Conservation (phyloP, 176 grass and related monocot genomes). For the Phyllostachys edulis region DNA sequence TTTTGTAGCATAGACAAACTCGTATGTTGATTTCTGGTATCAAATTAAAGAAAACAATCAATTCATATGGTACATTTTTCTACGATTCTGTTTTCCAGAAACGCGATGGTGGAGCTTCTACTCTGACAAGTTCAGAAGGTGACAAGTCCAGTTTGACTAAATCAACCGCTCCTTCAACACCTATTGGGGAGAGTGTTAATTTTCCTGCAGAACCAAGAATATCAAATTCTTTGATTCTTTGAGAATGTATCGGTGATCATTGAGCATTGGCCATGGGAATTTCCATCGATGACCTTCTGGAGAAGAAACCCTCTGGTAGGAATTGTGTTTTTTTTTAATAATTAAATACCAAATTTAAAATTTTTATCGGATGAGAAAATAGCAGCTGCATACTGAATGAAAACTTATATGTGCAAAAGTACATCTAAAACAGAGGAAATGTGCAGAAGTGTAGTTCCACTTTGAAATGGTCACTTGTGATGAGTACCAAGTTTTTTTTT, state of each 20-base stretch:
- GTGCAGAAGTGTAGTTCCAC: not conserved
- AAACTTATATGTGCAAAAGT: conserved; percentile 1
- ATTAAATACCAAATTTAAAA: conserved; percentile 4
- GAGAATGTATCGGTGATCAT: conserved; percentile 67
- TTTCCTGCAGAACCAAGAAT: conserved; percentile 68
- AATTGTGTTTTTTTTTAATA: conserved; percentile 28
- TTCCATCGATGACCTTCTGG: conserved; percentile 53
- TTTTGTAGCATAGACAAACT: not conserved
- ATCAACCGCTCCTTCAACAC: conserved; percentile 73
- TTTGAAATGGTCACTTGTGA: not conserved
- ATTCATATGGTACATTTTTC: conserved; percentile 1
- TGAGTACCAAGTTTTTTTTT: too few species aligned
- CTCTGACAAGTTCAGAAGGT: conserved; percentile 75
- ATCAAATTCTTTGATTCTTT: conserved; percentile 67
- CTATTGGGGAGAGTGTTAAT: conserved; percentile 77
- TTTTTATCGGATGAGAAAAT: not conserved
- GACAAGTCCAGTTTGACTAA: conserved; percentile 85
- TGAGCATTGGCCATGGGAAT: conserved; percentile 65
- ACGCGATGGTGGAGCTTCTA: conserved; percentile 64
- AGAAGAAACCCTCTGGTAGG: conserved; percentile 69
- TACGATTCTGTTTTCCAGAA: conserved; percentile 44
- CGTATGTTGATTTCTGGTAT: not conserved
- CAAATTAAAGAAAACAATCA: conserved; percentile 14
- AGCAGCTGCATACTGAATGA: not conserved
- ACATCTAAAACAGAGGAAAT: not conserved